Evolutionary conservation across 163 green algal genomes (phyloP), one percentile per base, ranked within the genome.

Genomic region (Coccomyxa subellipsoidea): DNA sequence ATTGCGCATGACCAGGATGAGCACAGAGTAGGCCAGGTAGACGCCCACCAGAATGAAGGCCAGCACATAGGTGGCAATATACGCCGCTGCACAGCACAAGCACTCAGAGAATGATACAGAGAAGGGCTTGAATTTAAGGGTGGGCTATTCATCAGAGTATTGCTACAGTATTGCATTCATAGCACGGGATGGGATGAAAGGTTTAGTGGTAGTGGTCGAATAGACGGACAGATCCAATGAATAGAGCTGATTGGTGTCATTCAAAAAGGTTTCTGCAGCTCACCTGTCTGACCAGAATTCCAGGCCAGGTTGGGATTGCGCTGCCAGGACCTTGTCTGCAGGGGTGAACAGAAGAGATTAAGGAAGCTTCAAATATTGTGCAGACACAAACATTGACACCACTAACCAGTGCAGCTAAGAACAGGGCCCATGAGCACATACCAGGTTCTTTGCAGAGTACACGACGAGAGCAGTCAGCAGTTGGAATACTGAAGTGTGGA

Each of bases 1-100:
- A 34, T 73, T 73, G 66, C 66, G 66, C 66, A 73, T 73, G 66
- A 73, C 66, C 1, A 73, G 66, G 66, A 73, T 73, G 66, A 73
- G 66, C 18, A 73, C 66, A 32, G 66, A 3, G 66, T 73, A 73
- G 29, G 8, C 66, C 66, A 73, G 66, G 66, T 36, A 73, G 66
- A 34, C 4, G 66, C 66, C 66, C 66, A 34, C 66, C 66, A 73
- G 66, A 32, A 73, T 73, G 27, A 73, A 73, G 66, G 66, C 66
- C 66, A 73, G 66, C 66, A 73, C 66, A 36, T 73, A 73, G 27
- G 66, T 36, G 29, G 66, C 66, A 36, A 35, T 18, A 23, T 36
- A 73, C 10, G 66, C 66, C 18, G 66, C 66, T 73, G 66, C 66
- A 36, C n/a, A 73, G 66, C 66, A 73, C 66, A 73, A 12, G 29